Evolutionary conservation across 2,329 filamentous ascomycete species (phyloP), one percentile per base, ranked within the genome.

Genomic region (Pseudofabraea citricarpa): DNA sequence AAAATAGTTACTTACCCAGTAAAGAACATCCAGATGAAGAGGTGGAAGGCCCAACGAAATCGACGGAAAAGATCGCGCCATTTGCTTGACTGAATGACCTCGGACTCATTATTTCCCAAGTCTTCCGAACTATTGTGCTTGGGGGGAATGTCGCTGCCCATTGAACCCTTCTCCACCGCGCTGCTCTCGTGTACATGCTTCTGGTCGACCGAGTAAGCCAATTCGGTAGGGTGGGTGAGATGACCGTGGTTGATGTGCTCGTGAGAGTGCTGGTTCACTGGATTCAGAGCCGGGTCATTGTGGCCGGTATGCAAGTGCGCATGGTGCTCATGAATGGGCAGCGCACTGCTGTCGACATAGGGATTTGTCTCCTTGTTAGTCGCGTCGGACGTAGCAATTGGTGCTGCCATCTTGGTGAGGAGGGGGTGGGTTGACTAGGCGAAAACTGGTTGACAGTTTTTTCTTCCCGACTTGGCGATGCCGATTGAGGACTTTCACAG

Each of bases 1-100:
- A 12, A 12, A 5, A 9, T 5, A 19, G 38, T 29, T 20, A 9
- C 35, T 37, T 37, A 37, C 35, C 35, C 35, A 22, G 35, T 37
- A n/a, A 37, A 37, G n/a, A 37, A 22, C 6, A 18, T 22, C 35
- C 35, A 37, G 35, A 37, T 37, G n/a, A 37, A 23, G 23, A 37
- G 18, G 23, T 37, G 35, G 12, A 23, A n/a, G 18, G n/a, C 35
- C 35, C 35, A 37, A 15, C 35, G 18, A 22, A 21, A 23, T 15
- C 19, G 21, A n/a, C 35, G 5, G 18, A n/a, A 6, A n/a, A 37
- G 15, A 24, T 20, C 19, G 5, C 18, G 16, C 6, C 21, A 15
- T 15, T 21, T 24, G 21, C 16, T 23, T 13, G 18, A 13, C 35
- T 37, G 8, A 6, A 21, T 21, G 4, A 22, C 23, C 9, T n/a